phyloP scores from a whole-genome alignment of 2,329 filamentous ascomycete genomes.

The Alternaria panax region DNA sequence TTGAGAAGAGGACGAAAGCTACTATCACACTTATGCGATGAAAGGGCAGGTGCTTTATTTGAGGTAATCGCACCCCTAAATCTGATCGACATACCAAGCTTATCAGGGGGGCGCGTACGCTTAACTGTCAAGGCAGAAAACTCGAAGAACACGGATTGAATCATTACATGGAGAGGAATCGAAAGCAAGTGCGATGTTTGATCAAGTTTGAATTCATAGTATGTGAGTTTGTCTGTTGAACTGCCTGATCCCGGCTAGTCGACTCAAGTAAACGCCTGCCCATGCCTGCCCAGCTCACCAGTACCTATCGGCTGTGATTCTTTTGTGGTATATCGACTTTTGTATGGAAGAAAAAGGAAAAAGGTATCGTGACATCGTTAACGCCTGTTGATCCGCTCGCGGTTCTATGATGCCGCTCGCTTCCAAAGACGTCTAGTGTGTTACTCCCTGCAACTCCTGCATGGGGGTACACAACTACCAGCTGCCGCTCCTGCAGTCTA shows the following conservation, averaged over 20 bases:
- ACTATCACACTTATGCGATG: background rate
- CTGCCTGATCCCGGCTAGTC: conserved; percentile 5
- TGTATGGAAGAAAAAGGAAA: conserved; percentile 26
- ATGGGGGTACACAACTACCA: background rate
- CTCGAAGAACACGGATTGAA: background rate
- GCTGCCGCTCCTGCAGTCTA: conserved; percentile 6
- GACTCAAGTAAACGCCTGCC: conserved; percentile 15
- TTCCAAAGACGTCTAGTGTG: background rate
- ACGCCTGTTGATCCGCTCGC: conserved; percentile 1
- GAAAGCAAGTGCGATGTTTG: background rate
- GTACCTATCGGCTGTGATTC: conserved; percentile 21
- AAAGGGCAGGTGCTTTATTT: background rate
- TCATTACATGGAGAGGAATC: background rate
- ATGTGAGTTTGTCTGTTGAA: background rate
- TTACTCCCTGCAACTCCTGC: background rate
- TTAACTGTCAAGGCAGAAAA: background rate
- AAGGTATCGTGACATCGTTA: conserved; percentile 33
- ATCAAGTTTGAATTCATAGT: background rate
- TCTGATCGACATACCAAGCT: background rate
- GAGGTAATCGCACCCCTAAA: background rate
- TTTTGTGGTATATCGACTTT: conserved; percentile 33
- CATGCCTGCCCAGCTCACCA: conserved; percentile 10
- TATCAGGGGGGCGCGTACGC: background rate
- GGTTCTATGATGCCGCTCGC: background rate
- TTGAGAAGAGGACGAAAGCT: background rate